Evolutionary conservation across 2,329 filamentous ascomycete genomes (phyloP), one percentile per base, ranked within the genome.

Genomic region (Botrytis byssoidea): DNA sequence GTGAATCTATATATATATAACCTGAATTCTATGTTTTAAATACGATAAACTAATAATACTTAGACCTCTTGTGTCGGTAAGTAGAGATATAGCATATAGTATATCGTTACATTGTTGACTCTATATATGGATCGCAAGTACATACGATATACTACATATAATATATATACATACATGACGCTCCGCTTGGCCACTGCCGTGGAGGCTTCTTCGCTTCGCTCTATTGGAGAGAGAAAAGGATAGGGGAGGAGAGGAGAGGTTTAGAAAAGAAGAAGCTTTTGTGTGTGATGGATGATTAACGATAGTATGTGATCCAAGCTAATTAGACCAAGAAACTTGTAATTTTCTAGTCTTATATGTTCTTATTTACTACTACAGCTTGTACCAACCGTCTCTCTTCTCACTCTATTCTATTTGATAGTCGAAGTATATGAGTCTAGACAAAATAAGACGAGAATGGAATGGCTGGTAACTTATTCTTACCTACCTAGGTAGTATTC

Each of bases 1-100:
- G 0, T 5, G 12, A 1, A 12, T 25, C 10, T 14, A n/a, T 3
- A n/a, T n/a, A n/a, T n/a, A 51, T n/a, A n/a, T n/a, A n/a, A 25
- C 2, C 48, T 12, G 25, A 9, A 51, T 51, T 4, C 6, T 16
- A 16, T 51, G 1, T 46, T 14, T 46, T 14, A n/a, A 14, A n/a
- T 51, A n/a, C 14, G 12, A 51, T 51, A 16, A n/a, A 51, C 48
- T 51, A n/a, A n/a, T 51, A 14, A n/a, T 6, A 51, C 48, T n/a
- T 12, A 7, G n/a, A n/a, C 25, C 48, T 14, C 25, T 7, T 4
- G 16, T 4, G 42, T 12, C 5, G 48, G 5, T 1, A 14, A 25
- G 25, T n/a, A 51, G 7, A 51, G 51, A 57, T 57, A 9, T n/a
- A 29, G n/a, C 51, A 57, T 29, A 4, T 57, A 29, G n/a, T 57